phyloP scores from a whole-genome alignment of 2,329 filamentous ascomycete species.

The Samsoniella hepiali region DNA sequence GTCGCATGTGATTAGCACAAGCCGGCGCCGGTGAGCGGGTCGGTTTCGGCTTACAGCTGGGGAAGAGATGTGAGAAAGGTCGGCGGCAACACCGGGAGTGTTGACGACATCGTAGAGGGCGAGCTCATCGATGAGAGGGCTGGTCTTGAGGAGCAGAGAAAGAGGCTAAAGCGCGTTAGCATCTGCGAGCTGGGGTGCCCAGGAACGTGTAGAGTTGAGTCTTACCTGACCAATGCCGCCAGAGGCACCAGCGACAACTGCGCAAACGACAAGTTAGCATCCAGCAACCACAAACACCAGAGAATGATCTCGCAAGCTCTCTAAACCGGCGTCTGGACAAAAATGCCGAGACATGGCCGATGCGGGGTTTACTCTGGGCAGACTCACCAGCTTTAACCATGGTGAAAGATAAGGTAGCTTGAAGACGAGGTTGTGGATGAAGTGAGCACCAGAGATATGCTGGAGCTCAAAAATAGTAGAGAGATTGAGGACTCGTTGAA shows the following conservation, averaged over 20 bases:
- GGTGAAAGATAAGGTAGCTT: conserved; percentile 22
- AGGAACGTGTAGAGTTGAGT: neutral
- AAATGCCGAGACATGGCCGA: conserved; percentile 13
- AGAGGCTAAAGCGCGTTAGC: conserved; percentile 63
- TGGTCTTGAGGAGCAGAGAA: conserved; percentile 92
- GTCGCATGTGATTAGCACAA: conserved; percentile 16
- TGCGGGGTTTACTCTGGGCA: conserved; percentile 19
- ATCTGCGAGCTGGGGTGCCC: neutral
- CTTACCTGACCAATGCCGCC: conserved; percentile 95
- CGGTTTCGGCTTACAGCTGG: conserved; percentile 60
- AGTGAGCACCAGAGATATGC: conserved; percentile 3
- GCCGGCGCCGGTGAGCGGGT: conserved; percentile 17
- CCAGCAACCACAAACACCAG: neutral
- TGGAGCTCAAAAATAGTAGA: conserved; percentile 2
- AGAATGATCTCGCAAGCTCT: neutral
- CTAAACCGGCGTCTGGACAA: neutral
- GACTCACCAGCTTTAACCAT: conserved; percentile 59
- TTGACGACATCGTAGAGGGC: conserved; percentile 99
- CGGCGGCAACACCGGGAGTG: conserved; percentile 91
- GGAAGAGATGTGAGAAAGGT: conserved; percentile 96
- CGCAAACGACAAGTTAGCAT: conserved; percentile 20
- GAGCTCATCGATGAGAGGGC: conserved; percentile 84
- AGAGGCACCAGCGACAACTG: conserved; percentile 88
- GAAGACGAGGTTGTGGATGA: neutral
- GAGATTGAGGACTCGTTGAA: neutral